Percentiles rank a stretch among this genome's conserved stretches.
Evolutionary conservation across 768 basidiomycete species (phyloP).

Genomic region (Russula sp.): DNA sequence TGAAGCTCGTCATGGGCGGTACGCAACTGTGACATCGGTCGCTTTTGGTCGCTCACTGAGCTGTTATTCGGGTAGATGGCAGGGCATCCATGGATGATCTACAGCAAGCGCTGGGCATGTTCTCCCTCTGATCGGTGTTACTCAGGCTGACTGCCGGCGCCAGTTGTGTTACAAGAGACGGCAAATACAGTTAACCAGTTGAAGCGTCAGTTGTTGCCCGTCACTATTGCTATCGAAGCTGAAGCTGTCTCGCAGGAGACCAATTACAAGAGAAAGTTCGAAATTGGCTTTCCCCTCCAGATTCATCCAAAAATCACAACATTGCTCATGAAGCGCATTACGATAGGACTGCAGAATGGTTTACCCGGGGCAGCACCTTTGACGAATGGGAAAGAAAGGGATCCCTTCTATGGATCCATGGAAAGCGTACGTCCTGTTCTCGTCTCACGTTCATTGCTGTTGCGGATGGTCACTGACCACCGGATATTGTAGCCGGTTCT

Average conservation of each 20-base stretch:
- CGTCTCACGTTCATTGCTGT: too few species aligned
- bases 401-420: too few species aligned
- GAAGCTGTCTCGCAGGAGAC: background rate
- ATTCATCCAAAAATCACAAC: constrained; percentile 2
- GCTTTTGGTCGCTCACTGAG: too few species aligned
- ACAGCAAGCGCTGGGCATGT: background rate
- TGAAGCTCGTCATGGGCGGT: background rate
- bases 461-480: too few species aligned
- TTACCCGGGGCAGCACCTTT: background rate
- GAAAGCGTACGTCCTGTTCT: too few species aligned
- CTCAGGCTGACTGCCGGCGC: background rate
- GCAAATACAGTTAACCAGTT: background rate
- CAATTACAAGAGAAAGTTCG: background rate
- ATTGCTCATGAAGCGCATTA: background rate
- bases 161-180: background rate
- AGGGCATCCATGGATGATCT: background rate
- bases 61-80: background rate
- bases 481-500: too few species aligned
- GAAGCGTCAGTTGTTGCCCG: background rate
- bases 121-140: too few species aligned
- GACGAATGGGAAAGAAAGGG: too few species aligned
- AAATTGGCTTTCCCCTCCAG: background rate
- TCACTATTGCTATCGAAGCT: background rate
- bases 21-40: background rate
- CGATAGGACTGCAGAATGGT: background rate